A percentile compares a stretch with the other conserved stretches of the same genome.
Evolutionary conservation across 2,329 filamentous ascomycete species (phyloP).

Genomic region (Fusarium miscanthi): DNA sequence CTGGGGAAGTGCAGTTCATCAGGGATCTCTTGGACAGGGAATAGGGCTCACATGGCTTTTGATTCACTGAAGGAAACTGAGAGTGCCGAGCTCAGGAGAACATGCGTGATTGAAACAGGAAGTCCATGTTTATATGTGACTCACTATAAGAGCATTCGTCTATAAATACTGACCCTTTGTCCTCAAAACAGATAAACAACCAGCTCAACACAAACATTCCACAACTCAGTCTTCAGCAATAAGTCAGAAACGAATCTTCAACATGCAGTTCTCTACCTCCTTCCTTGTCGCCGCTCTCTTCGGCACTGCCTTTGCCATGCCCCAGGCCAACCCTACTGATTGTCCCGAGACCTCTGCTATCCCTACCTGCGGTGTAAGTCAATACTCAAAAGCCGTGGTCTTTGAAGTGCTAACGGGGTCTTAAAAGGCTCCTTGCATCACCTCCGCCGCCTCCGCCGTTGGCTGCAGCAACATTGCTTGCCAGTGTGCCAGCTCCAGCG

Average conservation of each 20-base stretch:
- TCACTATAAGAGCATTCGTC: neutral
- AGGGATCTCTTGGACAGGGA: neutral
- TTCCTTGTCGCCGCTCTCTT: conserved; percentile 25
- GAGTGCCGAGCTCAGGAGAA: neutral
- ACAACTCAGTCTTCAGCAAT: neutral
- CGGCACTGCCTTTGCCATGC: conserved; percentile 20
- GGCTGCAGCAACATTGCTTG: conserved; percentile 33
- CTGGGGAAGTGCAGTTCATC: neutral
- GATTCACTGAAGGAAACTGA: neutral
- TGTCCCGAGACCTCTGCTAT: conserved; percentile 36
- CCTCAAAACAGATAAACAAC: neutral
- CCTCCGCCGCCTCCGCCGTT: conserved; percentile 29
- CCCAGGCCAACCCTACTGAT: conserved; percentile 27
- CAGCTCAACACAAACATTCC: neutral
- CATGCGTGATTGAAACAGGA: neutral
- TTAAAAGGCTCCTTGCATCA: conserved; percentile 24
- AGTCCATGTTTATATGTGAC: neutral
- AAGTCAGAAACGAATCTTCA: neutral
- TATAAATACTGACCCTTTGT: neutral
- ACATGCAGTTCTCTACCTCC: conserved; percentile 27
- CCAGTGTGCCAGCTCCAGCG: conserved; percentile 31
- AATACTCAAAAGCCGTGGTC: rapidly evolving
- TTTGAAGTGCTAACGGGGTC: neutral
- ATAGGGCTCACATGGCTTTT: neutral
- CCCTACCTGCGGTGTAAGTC: conserved; percentile 34